Conservation (phyloP, 306 rosid genomes). For the Carpinus fangiana region DNA sequence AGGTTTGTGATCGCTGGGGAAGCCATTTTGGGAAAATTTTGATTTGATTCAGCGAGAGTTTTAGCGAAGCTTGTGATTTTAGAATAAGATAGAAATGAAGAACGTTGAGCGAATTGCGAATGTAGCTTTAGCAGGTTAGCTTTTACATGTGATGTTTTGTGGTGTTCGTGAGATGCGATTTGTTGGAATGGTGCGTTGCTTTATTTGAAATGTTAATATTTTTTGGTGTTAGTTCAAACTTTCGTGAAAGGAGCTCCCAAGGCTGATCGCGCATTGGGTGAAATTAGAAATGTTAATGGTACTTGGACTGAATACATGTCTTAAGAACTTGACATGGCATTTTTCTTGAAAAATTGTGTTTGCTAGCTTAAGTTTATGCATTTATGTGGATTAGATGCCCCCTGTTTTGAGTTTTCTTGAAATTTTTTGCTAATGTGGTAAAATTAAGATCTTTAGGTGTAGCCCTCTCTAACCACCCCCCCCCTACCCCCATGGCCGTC, state of each 20-base stretch:
- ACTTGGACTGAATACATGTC: background rate
- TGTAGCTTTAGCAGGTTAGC: constrained; percentile 82
- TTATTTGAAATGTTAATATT: background rate
- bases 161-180: background rate
- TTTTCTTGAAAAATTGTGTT: background rate
- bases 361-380: background rate
- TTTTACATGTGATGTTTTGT: constrained; percentile 6
- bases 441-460: no score
- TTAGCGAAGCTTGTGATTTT: constrained; percentile 12
- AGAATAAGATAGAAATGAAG: constrained; percentile 52
- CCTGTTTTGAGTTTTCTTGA: background rate
- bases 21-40: constrained; percentile 31
- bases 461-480: no score
- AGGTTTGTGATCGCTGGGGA: constrained; percentile 50
- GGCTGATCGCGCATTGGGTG: background rate
- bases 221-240: background rate
- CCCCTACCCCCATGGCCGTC: no score
- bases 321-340: background rate
- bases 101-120: constrained; percentile 80
- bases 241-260: background rate
- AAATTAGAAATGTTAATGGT: background rate
- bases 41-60: constrained; percentile 40
- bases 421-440: no score
- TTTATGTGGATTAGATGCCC: background rate
- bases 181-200: background rate